phyloP scores from a whole-genome alignment of 2,329 filamentous ascomycete genomes.

The Stagonosporopsis chrysanthemi region DNA sequence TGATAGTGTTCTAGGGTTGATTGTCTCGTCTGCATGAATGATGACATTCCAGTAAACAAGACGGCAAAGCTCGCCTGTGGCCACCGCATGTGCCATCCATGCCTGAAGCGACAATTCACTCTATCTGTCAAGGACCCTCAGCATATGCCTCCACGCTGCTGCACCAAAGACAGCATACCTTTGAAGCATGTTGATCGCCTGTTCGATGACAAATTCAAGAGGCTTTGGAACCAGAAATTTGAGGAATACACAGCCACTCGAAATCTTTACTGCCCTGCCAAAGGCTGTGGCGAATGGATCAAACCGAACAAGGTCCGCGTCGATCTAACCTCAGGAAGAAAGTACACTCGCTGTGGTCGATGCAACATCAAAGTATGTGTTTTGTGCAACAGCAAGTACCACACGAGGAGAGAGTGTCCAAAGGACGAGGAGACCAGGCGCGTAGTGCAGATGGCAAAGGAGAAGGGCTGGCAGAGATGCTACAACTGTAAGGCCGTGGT shows the following conservation, averaged over 20 bases:
- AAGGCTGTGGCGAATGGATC: slow-evolving; percentile 81
- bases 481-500: slow-evolving; percentile 76
- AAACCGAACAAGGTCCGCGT: slow-evolving; percentile 72
- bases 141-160: slow-evolving; percentile 87
- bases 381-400: slow-evolving; percentile 76
- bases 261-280: slow-evolving; percentile 77
- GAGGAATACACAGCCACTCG: slow-evolving; percentile 77
- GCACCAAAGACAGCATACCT: slow-evolving; percentile 74
- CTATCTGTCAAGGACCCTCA: slow-evolving; percentile 78
- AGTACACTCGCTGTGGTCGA: slow-evolving; percentile 72
- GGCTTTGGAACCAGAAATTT: slow-evolving; percentile 80
- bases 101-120: slow-evolving; percentile 76
- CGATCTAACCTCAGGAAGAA: slow-evolving; percentile 60
- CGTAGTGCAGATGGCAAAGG: slow-evolving; percentile 70
- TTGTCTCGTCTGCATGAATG: slow-evolving; percentile 75
- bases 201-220: slow-evolving; percentile 78
- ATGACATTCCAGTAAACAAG: slow-evolving; percentile 69
- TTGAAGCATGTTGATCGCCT: slow-evolving; percentile 77
- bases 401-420: slow-evolving; percentile 71
- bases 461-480: slow-evolving; percentile 78
- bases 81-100: slow-evolving; percentile 81
- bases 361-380: slow-evolving; percentile 80
- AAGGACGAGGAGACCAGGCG: slow-evolving; percentile 71
- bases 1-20: slow-evolving; percentile 62
- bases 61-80: slow-evolving; percentile 77